A percentile compares a stretch with the other conserved stretches of the same genome.
Evolutionary conservation across 306 rosid genomes (phyloP).

Genomic region (Malus orientalis): DNA sequence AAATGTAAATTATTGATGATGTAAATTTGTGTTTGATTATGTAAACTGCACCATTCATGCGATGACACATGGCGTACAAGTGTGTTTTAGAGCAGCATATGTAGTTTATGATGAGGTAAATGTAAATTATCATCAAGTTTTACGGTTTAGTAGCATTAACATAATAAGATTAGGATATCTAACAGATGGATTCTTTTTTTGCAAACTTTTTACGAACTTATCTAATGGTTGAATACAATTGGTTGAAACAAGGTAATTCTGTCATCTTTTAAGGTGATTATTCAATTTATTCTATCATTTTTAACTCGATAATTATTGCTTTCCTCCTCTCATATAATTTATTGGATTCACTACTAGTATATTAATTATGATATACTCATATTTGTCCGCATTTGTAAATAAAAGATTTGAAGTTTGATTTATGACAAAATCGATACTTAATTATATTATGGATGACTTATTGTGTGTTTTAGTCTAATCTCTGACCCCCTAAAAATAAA

Average conservation of each 20-base stretch:
- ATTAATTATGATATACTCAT: no score
- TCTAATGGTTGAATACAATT: neutral
- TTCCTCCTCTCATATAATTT: no score
- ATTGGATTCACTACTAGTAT: no score
- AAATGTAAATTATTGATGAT: neutral
- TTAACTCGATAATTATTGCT: no score
- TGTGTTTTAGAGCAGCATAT: neutral
- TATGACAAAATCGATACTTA: neutral
- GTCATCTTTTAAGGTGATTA: no score
- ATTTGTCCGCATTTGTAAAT: no score
- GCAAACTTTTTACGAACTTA: neutral
- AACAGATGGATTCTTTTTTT: neutral
- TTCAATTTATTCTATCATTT: no score
- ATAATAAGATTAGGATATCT: neutral
- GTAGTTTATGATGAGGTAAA: neutral
- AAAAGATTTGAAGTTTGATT: no score
- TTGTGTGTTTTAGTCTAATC: neutral
- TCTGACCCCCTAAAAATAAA: no score
- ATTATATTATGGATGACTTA: no score
- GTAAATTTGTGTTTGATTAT: neutral
- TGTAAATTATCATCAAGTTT: neutral
- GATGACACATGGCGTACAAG: slow-evolving; percentile 28
- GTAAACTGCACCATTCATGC: slow-evolving; percentile 2
- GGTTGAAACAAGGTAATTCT: no score
- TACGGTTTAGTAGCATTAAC: neutral